Conservation (phyloP, 768 basidiomycete genomes). For the Rhizopogon roseolus region DNA sequence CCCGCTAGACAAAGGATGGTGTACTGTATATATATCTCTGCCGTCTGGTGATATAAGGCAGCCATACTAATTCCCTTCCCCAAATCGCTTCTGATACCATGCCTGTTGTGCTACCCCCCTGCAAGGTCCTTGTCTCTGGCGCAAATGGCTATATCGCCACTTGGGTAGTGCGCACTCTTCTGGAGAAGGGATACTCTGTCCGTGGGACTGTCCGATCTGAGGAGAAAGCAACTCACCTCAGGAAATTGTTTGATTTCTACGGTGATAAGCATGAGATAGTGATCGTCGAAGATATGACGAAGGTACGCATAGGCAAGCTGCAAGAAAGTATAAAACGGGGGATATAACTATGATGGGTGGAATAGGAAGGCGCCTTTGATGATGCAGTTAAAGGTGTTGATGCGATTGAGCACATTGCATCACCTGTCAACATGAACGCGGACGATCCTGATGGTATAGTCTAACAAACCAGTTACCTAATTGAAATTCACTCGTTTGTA, state of each 20-base stretch:
- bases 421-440: constrained; percentile 47
- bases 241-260: constrained; percentile 45
- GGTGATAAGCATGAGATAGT: constrained; percentile 59
- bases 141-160: constrained; percentile 32
- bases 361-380: constrained; percentile 66
- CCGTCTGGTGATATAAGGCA: too few species aligned
- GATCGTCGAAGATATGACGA: constrained; percentile 65
- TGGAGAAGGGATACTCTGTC: constrained; percentile 59
- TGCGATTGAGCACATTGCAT: constrained; percentile 66
- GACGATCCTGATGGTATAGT: constrained; percentile 37
- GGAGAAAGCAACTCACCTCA: constrained; percentile 56
- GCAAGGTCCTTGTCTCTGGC: constrained; percentile 26
- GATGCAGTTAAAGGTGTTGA: constrained; percentile 74
- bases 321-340: not conserved
- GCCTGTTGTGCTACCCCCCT: constrained; percentile 20
- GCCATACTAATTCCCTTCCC: not conserved
- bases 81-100: constrained; percentile 5
- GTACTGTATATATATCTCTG: too few species aligned
- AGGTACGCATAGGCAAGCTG: constrained; percentile 8
- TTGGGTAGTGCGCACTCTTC: constrained; percentile 51
- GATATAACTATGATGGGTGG: not conserved
- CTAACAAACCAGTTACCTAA: not conserved
- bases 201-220: constrained; percentile 63
- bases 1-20: too few species aligned
- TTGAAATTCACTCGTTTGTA: constrained; percentile 13